Conservation (phyloP, 1,139 yeast species). For the Magnusiomyces clavatus region DNA sequence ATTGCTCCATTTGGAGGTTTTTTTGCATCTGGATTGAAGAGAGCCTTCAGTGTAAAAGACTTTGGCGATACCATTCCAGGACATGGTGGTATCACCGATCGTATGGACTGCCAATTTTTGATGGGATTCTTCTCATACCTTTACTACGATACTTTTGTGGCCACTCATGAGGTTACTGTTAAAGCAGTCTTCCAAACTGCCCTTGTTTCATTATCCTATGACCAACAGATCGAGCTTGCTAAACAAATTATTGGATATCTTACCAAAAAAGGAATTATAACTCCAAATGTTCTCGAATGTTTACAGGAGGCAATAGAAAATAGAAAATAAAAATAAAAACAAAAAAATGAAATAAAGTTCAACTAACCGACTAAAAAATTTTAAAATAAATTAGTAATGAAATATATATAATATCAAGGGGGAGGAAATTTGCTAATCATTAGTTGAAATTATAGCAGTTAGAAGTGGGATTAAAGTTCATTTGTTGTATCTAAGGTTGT, state of each 20-base stretch:
- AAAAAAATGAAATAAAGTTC: neutral
- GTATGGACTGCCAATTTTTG: slow-evolving; percentile 95
- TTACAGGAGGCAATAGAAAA: slow-evolving; percentile 14
- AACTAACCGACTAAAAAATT: too few species aligned
- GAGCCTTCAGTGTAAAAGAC: slow-evolving; percentile 93
- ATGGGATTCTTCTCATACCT: slow-evolving; percentile 95
- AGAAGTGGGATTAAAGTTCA: too few species aligned
- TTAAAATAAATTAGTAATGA: neutral
- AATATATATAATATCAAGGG: neutral
- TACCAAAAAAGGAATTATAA: slow-evolving; percentile 45
- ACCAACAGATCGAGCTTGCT: slow-evolving; percentile 59
- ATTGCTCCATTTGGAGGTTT: slow-evolving; percentile 99
- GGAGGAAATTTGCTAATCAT: too few species aligned
- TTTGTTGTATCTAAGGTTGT: too few species aligned
- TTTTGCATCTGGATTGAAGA: slow-evolving; percentile 92
- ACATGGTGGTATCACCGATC: slow-evolving; percentile 96
- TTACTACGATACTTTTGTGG: slow-evolving; percentile 86
- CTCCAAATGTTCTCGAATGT: slow-evolving; percentile 29
- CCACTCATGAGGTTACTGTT: slow-evolving; percentile 54
- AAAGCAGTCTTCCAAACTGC: slow-evolving; percentile 71
- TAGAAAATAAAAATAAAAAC: neutral
- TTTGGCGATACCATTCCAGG: slow-evolving; percentile 94
- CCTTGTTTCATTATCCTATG: slow-evolving; percentile 58
- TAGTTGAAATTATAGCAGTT: too few species aligned
- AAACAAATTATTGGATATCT: slow-evolving; percentile 57